Base-by-base conservation (phyloP, 257 asterid species). In the Lycium ferocissimum region DNA sequence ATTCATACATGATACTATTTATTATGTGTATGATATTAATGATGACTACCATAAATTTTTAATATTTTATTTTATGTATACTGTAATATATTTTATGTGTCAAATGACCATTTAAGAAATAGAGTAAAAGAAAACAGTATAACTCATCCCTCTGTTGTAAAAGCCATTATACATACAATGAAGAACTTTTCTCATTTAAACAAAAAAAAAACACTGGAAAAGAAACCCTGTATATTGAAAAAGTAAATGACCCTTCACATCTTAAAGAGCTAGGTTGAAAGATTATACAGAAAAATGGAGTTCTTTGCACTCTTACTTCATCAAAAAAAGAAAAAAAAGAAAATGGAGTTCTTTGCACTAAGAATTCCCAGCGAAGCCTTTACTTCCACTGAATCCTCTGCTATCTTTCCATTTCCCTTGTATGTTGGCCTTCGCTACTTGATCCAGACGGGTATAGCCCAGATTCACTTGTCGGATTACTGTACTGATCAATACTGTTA, bases 391-490 rank as follows among this genome's bases (percentile, higher is more conserved):
- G 85, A 79, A 89, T 37, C 90, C 93, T 76, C 76, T 72, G 37
- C 87, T 83, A 83, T 86, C 89, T 75, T 87, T 90, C 94, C 97
- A 89, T 90, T 88, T 95, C 98, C 80, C 94, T 84, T 0, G 97
- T 95, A 37, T 79, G 91, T 84, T 89, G 94, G 83, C 91, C 98
- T 89, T 95, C 98, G 35, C 95, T 90, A 66, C 98, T 96, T 1
- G 98, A 96, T 76, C 90, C 93, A 8, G 99, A 96, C 3, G 98
- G 95, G 11, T 93, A 40, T 8, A 93, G 57, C 18, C 99, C 97
- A 33, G 95, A 95, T 73, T 96, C 98, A 38, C 99, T 94, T 4
- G 99, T 95, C 0, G 94, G 95, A 56, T 91, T 94, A 84, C 99
- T 94, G 85, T 88, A 93, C 49, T 87, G 95, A 12, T 87, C 95